phyloP scores from a whole-genome alignment of 1,284 basidiomycete genomes.

The Puccinia brachypodii region DNA sequence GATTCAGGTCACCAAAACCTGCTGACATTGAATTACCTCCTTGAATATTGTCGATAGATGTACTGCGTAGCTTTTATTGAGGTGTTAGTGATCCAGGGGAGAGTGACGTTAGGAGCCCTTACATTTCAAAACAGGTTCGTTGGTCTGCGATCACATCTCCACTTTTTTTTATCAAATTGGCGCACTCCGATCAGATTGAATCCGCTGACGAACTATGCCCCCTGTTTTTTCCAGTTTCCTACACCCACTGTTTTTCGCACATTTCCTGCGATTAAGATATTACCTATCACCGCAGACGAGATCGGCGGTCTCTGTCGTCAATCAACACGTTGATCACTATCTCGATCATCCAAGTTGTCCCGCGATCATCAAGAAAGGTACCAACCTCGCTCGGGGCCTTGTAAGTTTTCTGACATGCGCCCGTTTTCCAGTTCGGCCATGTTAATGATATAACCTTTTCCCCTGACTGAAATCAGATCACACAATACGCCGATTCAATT shows the following conservation, averaged over 20 bases:
- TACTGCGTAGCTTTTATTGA: constrained; percentile 57
- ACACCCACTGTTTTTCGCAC: constrained; percentile 42
- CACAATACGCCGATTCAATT: constrained; percentile 44
- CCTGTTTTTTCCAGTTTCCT: constrained; percentile 15
- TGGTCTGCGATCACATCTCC: constrained; percentile 53
- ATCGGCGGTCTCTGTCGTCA: constrained; percentile 30
- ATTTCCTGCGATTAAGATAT: constrained; percentile 42
- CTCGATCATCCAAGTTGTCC: constrained; percentile 47
- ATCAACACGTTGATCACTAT: constrained; percentile 32
- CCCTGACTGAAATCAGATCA: constrained; percentile 10
- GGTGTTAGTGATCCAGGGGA: constrained; percentile 55
- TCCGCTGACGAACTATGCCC: neutral
- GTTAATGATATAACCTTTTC: neutral
- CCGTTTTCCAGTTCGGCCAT: neutral
- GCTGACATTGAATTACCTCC: constrained; percentile 10
- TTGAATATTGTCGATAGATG: constrained; percentile 50
- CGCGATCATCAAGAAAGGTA: constrained; percentile 22
- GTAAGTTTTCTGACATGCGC: neutral
- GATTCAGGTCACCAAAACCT: neutral
- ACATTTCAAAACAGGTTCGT: constrained; percentile 55
- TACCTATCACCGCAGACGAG: constrained; percentile 44
- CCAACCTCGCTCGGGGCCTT: constrained; percentile 24
- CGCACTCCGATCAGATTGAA: neutral
- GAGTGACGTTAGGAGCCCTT: constrained; percentile 56
- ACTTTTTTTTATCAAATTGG: constrained; percentile 52